These are phyloP conservation scores for Xylaria palmicola DNA, from an alignment of 495 filamentous ascomycete species.

Conservation along the genomic window DNA sequence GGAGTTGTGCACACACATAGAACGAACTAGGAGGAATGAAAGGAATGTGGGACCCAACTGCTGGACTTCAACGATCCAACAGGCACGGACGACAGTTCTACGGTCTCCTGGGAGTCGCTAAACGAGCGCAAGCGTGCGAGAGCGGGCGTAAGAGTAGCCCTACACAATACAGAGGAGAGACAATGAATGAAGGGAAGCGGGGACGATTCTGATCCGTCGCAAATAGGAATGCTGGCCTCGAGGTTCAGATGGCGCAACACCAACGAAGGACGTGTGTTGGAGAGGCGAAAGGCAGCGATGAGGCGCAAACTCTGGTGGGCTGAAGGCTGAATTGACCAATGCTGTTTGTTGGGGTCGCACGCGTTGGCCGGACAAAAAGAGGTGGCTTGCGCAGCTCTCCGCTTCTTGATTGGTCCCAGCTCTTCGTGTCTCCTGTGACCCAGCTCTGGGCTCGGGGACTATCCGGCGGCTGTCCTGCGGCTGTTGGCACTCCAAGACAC, in stretches of 20 bases:
- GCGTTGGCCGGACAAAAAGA: conserved; percentile 13
- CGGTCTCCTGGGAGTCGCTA: neutral
- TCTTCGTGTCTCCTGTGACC: too few species aligned
- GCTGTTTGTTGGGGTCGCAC: conserved; percentile 6
- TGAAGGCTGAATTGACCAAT: conserved; percentile 13
- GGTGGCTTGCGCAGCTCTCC: neutral
- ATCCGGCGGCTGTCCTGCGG: neutral
- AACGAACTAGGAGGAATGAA: neutral
- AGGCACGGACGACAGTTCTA: too few species aligned
- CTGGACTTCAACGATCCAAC: neutral
- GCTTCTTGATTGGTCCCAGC: conserved; percentile 4
- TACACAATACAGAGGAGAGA: too few species aligned
- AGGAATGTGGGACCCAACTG: neutral
- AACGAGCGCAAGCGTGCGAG: neutral
- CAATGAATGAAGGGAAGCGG: too few species aligned
- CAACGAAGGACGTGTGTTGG: too few species aligned
- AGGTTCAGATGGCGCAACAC: too few species aligned
- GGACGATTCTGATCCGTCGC: too few species aligned
- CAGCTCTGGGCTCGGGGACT: too few species aligned
- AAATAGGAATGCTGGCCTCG: neutral
- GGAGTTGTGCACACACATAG: neutral
- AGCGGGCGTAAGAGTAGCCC: too few species aligned
- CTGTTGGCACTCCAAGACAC: too few species aligned
- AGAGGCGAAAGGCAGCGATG: too few species aligned
- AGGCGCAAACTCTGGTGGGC: neutral